Evolutionary conservation across 108 stramenopile genomes (phyloP), one percentile per base, ranked within the genome.

Genomic region (Schizochytrium sp.): DNA sequence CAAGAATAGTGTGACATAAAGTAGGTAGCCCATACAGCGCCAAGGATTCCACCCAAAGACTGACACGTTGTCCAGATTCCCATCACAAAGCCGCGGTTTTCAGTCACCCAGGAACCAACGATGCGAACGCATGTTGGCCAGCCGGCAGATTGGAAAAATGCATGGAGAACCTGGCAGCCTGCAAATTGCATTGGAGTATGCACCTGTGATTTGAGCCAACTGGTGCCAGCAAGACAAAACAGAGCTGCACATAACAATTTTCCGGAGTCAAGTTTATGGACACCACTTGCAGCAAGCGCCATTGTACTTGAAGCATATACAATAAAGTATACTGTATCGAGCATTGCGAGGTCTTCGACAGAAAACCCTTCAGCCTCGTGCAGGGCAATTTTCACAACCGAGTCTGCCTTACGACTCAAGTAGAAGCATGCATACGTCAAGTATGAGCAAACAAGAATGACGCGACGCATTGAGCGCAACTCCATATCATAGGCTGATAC

Each of bases 11-110:
- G 76, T 5, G 76, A 19, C 76, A 83, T 83, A 40, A 83, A 83
- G 28, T 40, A 83, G 76, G 76, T 83, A n/a, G 76, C 76, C 76
- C 76, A 83, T 10, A 83, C 17, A 49, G 76, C 53, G 47, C 76
- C 76, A 38, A 83, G 53, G 3, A 83, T 83, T 47, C 76, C 76
- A 53, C 76, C 76, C 15, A 83, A 53, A 53, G 50, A 55, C 76
- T 83, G 76, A 40, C 76, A 83, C 38, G 76, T 83, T 0, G 76
- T 83, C 76, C 76, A 83, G 28, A 83, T 83, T 2, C 76, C 76
- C 76, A 83, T 83, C 50, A 83, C 76, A 28, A 83, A 83, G 53
- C 76, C 76, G 76, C 76, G 76, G 53, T 83, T 83, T 38, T 49
- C 53, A n/a, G 76, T 49, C 28, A 55, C 53, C 47, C 47, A 83